Evolutionary conservation across 1,284 basidiomycete species (phyloP).

Genomic region (Malassezia cuniculi): DNA sequence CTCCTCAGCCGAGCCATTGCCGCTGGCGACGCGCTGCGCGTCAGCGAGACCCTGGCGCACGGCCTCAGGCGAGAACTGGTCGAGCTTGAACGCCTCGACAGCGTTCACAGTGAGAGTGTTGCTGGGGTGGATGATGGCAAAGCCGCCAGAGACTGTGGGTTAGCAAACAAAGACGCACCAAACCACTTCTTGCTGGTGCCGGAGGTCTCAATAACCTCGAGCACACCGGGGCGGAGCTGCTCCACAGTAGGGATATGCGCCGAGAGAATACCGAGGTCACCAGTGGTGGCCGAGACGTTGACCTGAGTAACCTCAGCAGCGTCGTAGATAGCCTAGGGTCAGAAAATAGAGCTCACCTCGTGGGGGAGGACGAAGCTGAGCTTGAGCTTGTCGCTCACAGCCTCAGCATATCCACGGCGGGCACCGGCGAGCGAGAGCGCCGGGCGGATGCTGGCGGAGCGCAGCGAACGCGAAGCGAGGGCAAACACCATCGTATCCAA

Average conservation of each 20-base stretch:
- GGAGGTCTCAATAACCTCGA: conserved; percentile 41
- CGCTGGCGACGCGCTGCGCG: conserved; percentile 66
- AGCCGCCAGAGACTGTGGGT: conserved; percentile 74
- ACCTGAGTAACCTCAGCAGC: conserved; percentile 35
- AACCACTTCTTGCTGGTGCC: conserved; percentile 41
- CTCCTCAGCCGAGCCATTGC: conserved; percentile 77
- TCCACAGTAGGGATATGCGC: conserved; percentile 43
- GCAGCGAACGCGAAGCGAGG: conserved; percentile 14
- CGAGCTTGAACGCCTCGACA: conserved; percentile 86
- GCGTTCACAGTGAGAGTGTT: conserved; percentile 94
- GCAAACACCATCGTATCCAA: conserved; percentile 16
- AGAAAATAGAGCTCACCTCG: conserved; percentile 4
- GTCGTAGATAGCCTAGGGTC: conserved; percentile 29
- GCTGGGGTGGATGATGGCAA: conserved; percentile 94
- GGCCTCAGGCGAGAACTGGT: conserved; percentile 80
- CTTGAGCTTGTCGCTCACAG: conserved; percentile 42
- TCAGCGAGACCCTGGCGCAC: conserved; percentile 79
- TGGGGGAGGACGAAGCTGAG: conserved; percentile 39
- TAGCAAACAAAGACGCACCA: conserved; percentile 17
- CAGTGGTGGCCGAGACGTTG: conserved; percentile 34
- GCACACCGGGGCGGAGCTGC: conserved; percentile 40
- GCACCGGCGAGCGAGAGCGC: conserved; percentile 18
- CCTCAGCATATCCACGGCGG: conserved; percentile 43
- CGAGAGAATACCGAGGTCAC: conserved; percentile 44
- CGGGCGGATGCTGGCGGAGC: conserved; percentile 9